Conservation (phyloP, 2,329 filamentous ascomycete genomes). For the Trichoderma brevicompactum region DNA sequence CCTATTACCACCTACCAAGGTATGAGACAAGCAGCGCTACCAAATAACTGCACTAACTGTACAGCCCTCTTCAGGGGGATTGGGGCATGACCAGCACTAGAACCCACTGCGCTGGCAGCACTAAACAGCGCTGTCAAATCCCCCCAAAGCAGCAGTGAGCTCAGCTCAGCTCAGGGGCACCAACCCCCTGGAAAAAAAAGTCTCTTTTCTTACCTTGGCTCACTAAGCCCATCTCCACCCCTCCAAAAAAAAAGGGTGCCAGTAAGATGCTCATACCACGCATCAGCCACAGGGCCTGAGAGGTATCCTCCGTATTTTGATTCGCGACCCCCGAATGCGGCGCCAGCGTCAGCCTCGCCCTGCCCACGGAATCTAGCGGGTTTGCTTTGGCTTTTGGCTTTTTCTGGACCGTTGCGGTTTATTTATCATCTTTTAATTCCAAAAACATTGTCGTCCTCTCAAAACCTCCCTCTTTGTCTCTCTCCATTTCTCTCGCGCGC, state of each 20-base stretch:
- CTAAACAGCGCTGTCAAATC: background rate
- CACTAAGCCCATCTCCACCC: background rate
- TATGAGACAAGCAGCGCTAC: background rate
- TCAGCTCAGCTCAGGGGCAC: conserved; percentile 18
- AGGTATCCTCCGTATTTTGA: conserved; percentile 1
- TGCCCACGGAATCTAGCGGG: background rate
- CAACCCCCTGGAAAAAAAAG: background rate
- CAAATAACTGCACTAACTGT: background rate
- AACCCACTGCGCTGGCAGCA: background rate
- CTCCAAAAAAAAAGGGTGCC: conserved; percentile 9
- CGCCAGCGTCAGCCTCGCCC: conserved; percentile 28
- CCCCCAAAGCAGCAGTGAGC: conserved; percentile 3
- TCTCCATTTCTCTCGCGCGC: no score
- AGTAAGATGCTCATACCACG: conserved; percentile 4
- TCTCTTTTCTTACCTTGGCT: no score
- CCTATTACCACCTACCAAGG: background rate
- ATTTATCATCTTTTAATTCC: conserved; percentile 5
- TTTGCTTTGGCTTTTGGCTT: background rate
- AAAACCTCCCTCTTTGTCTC: background rate
- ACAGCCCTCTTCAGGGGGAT: background rate
- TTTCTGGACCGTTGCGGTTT: conserved; percentile 5
- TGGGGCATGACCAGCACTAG: background rate
- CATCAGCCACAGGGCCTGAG: conserved; percentile 5
- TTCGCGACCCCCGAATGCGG: conserved; percentile 26
- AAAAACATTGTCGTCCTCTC: background rate